phyloP scores from a whole-genome alignment of 352 stramenopile species.

The Pelagophyceae sp. region DNA sequence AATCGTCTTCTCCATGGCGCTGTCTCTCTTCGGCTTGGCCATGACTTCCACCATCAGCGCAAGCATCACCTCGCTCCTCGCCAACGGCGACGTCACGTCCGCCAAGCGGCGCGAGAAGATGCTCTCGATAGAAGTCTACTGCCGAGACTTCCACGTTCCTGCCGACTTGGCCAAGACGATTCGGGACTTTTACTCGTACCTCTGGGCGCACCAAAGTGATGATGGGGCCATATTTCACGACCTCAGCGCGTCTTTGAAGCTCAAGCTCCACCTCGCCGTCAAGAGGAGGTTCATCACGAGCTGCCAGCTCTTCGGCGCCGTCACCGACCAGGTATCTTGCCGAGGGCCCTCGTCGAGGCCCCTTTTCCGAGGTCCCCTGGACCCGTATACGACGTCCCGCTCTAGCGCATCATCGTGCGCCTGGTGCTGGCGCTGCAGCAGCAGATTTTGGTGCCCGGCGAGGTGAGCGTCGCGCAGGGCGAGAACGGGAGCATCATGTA shows the following conservation, averaged over 20 bases:
- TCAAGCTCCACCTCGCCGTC: background rate
- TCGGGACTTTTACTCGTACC: background rate
- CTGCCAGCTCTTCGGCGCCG: background rate
- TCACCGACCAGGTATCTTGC: background rate
- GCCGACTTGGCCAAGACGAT: background rate
- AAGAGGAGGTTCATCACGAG: background rate
- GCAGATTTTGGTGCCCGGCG: background rate
- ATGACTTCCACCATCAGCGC: background rate
- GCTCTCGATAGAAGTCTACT: background rate
- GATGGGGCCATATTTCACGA: background rate
- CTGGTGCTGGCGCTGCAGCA: background rate
- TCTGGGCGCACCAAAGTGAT: background rate
- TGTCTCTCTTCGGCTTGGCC: background rate
- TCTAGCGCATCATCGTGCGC: background rate
- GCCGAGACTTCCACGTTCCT: background rate
- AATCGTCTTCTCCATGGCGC: background rate
- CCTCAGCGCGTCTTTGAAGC: background rate
- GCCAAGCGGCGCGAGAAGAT: background rate
- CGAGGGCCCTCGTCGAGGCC: too few relatives aligned
- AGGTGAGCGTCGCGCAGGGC: background rate
- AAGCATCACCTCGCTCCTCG: constrained; percentile 1
- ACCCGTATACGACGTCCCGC: too few relatives aligned
- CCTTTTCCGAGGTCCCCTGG: too few relatives aligned
- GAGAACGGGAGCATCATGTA: constrained; percentile 9
- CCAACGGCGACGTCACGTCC: background rate